Evolutionary conservation across 2,329 filamentous ascomycete species (phyloP), one percentile per base, ranked within the genome.

Genomic region (Nemania sp.): DNA sequence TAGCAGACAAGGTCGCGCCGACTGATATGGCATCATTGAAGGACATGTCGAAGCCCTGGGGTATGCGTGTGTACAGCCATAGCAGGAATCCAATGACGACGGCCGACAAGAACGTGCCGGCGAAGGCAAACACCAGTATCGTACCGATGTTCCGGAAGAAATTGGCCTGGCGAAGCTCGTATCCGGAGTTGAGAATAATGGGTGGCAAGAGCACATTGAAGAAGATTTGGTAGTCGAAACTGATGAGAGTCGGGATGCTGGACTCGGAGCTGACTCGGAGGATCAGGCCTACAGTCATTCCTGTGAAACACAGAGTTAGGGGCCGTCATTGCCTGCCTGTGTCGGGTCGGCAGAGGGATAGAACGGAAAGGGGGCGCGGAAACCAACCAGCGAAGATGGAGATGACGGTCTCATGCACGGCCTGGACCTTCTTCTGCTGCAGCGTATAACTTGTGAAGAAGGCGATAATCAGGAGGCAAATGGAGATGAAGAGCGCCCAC

Each of bases 221-320:
- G 80, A 99, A 99, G 79, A 97, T 96, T 70, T 97, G 92, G 72
- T 97, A 97, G 77, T 97, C 89, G 79, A 99, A 99, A 73, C 88
- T 96, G 68, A 99, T 91, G 61, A 90, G 86, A 69, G 90, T 89
- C 71, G 92, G 88, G 65, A 99, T 91, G 59, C 88, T 90, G 59
- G 90, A 87, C 61, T 88, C 87, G 47, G 88, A 86, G 37, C 86
- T 90, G 59, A 97, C 77, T 67, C 94, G 84, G 54, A 99, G 85
- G 55, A 96, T 82, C 65, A 99, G 78, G 5, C 94, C 94, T 56
- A 99, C 91, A 54, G 91, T 88, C 94, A 97, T 97, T 66, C 93
- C 93, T 95, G 44, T 33, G 22, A 47, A 6, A 51, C 7, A 51
- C 37, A 20, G 15, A 49, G 43, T 59, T 45, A 59, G 56, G 15